Evolutionary conservation across 768 basidiomycete species (phyloP).

Genomic region (Amanita jacksonii): DNA sequence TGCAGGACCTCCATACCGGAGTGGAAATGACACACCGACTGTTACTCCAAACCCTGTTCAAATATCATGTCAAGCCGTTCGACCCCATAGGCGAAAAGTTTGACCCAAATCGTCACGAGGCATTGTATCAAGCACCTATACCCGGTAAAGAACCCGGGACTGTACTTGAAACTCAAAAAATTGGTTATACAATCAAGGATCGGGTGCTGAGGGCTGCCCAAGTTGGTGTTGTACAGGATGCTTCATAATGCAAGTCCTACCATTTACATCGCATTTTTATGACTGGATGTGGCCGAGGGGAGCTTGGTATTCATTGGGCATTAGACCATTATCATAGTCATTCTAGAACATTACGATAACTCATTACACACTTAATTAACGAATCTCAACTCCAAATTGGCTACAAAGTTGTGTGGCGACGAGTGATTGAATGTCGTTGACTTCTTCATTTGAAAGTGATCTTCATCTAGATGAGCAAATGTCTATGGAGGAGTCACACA

Average conservation of each 20-base stretch:
- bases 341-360: conserved; percentile 13
- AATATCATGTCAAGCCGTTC: conserved; percentile 86
- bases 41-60: conserved; percentile 81
- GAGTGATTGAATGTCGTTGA: conserved; percentile 65
- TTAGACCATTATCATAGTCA: too few species aligned
- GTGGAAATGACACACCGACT: conserved; percentile 89
- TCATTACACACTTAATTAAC: conserved; percentile 32
- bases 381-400: conserved; percentile 78
- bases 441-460: conserved; percentile 83
- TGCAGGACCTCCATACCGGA: conserved; percentile 71
- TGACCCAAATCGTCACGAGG: conserved; percentile 94
- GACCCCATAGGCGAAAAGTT: conserved; percentile 90
- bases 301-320: neutral
- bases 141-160: conserved; percentile 86
- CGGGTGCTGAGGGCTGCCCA: conserved; percentile 90
- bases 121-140: conserved; percentile 86
- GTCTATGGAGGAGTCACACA: neutral
- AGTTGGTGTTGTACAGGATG: conserved; percentile 87
- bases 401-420: conserved; percentile 47
- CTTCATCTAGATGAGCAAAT: conserved; percentile 27
- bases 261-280: too few species aligned
- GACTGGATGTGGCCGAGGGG: too few species aligned
- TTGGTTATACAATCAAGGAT: conserved; percentile 91
- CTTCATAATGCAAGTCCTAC: conserved; percentile 30
- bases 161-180: conserved; percentile 84